Conservation (phyloP, 78 protist genomes). For the Dictyostelium capitatum region DNA sequence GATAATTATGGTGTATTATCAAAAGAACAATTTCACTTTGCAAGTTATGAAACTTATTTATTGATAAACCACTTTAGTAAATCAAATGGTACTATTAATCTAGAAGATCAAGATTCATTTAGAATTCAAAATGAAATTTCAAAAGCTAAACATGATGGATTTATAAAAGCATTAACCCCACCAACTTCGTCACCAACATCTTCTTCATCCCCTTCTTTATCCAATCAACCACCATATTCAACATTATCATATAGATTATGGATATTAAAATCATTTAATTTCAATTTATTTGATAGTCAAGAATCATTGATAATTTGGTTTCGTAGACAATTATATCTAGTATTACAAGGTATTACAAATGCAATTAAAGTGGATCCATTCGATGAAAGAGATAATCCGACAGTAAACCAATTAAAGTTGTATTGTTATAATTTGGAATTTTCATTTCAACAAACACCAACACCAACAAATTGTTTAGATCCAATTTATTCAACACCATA, state of each 20-base stretch:
- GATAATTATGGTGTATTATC: slow-evolving; percentile 34
- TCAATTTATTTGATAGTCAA: slow-evolving; percentile 16
- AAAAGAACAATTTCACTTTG: slow-evolving; percentile 70
- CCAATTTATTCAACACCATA: neutral
- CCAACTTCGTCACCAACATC: neutral
- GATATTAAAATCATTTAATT: slow-evolving; percentile 35
- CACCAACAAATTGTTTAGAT: slow-evolving; percentile 2
- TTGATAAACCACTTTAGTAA: slow-evolving; percentile 36
- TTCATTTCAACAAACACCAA: neutral
- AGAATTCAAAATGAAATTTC: slow-evolving; percentile 78
- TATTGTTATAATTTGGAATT: slow-evolving; percentile 22
- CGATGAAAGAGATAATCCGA: slow-evolving; percentile 36
- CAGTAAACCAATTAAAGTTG: neutral
- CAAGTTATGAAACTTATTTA: slow-evolving; percentile 64
- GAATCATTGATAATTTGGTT: slow-evolving; percentile 60
- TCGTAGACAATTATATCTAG: slow-evolving; percentile 55
- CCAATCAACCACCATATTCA: slow-evolving; percentile 17
- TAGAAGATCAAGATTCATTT: slow-evolving; percentile 54
- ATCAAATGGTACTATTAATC: slow-evolving; percentile 14
- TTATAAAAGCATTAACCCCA: slow-evolving; percentile 31
- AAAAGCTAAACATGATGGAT: slow-evolving; percentile 41
- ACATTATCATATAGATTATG: slow-evolving; percentile 55
- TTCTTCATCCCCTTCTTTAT: neutral
- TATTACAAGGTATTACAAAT: slow-evolving; percentile 11
- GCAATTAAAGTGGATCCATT: slow-evolving; percentile 19